phyloP scores from a whole-genome alignment of 805 yeast genomes.

The Lipomyces orientalis region DNA sequence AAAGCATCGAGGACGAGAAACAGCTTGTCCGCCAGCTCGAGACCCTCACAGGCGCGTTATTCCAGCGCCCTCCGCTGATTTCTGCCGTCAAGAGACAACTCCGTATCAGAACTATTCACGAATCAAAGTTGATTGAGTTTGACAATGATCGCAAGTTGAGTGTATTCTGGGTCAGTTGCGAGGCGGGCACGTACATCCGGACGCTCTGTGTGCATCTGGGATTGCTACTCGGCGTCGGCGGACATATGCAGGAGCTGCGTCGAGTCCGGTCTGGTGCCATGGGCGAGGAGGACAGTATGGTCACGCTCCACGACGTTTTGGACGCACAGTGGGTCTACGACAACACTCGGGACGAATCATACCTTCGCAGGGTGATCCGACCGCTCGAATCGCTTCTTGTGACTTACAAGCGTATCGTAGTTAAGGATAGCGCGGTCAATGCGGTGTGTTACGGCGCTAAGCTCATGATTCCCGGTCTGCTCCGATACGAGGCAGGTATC shows the following conservation, averaged over 20 bases:
- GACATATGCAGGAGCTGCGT: constrained; percentile 99
- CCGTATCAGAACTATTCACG: constrained; percentile 97
- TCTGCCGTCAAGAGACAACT: constrained; percentile 99
- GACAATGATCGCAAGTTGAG: constrained; percentile 96
- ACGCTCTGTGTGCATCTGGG: constrained; percentile 98
- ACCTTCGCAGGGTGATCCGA: constrained; percentile 89
- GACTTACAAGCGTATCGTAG: constrained; percentile 97
- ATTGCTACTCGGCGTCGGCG: constrained; percentile 98
- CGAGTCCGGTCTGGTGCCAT: constrained; percentile 98
- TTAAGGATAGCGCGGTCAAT: constrained; percentile 92
- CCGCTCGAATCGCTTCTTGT: constrained; percentile 92
- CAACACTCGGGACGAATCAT: constrained; percentile 95
- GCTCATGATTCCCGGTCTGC: constrained; percentile 96
- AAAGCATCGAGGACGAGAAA: constrained; percentile 86
- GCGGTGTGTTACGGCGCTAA: constrained; percentile 99
- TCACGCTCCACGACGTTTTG: constrained; percentile 94
- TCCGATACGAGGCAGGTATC: constrained; percentile 96
- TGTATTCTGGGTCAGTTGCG: constrained; percentile 99
- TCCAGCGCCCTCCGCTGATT: constrained; percentile 98
- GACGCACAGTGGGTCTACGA: constrained; percentile 99
- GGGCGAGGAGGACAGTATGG: constrained; percentile 86
- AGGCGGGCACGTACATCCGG: constrained; percentile 99
- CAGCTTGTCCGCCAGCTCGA: constrained; percentile 87
- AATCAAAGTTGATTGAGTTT: constrained; percentile 92
- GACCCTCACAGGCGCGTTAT: constrained; percentile 96